phyloP scores from a whole-genome alignment of 192 early-diverging fungal genomes.

The Umbelopsis sp. region DNA sequence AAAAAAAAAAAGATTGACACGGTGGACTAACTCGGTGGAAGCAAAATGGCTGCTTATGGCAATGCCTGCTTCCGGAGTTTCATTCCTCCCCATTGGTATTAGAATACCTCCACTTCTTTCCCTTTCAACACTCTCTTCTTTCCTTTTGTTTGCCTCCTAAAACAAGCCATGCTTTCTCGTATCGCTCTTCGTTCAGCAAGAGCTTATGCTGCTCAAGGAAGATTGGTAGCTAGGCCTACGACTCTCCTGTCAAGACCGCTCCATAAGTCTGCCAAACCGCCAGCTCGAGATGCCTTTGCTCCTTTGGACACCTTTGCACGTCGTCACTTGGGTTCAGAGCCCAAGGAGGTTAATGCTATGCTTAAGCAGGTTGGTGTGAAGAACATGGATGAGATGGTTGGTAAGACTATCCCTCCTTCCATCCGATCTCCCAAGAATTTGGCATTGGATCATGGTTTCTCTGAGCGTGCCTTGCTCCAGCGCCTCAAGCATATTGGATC shows the following conservation, averaged over 20 bases:
- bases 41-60: constrained; percentile 4
- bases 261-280: constrained; percentile 11
- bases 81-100: background rate
- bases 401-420: constrained; percentile 79
- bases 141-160: background rate
- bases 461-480: constrained; percentile 88
- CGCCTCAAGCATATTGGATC: constrained; percentile 82
- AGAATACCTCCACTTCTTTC: background rate
- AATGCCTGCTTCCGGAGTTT: constrained; percentile 8
- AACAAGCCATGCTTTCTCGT: constrained; percentile 9
- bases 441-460: constrained; percentile 71
- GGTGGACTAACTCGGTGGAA: constrained; percentile 20
- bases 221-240: background rate
- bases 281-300: constrained; percentile 42
- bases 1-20: constrained; percentile 7
- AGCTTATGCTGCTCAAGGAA: constrained; percentile 22
- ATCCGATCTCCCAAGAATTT: constrained; percentile 79
- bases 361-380: constrained; percentile 77
- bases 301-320: constrained; percentile 75
- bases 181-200: constrained; percentile 22
- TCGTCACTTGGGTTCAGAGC: constrained; percentile 88
- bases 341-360: constrained; percentile 81
- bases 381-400: constrained; percentile 80
- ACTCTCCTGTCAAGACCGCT: background rate
- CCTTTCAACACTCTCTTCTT: background rate